Percentiles rank a stretch among this genome's conserved stretches.
phyloP scores from a whole-genome alignment of 192 early-diverging fungal genomes.

The Powellomyces hirtus region DNA sequence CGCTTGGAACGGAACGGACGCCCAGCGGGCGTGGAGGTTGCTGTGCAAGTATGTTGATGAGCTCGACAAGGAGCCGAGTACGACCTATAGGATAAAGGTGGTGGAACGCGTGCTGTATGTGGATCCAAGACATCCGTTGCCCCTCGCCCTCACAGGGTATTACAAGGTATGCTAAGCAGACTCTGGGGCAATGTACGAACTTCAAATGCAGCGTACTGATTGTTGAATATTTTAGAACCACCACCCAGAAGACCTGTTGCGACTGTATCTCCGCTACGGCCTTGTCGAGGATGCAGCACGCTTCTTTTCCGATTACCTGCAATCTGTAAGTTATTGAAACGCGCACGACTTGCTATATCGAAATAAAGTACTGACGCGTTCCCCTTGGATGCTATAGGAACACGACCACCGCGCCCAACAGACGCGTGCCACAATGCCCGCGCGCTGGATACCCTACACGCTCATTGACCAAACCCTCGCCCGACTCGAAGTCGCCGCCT shows the following conservation, averaged over 20 bases:
- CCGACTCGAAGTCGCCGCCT: background rate
- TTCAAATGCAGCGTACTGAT: background rate
- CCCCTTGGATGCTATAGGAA: background rate
- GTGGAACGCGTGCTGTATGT: conserved; percentile 19
- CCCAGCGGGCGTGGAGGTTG: conserved; percentile 34
- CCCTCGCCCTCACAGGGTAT: conserved; percentile 23
- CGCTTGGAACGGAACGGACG: conserved; percentile 19
- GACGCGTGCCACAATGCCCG: background rate
- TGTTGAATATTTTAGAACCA: conserved; percentile 2
- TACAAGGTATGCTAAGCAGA: conserved; percentile 36
- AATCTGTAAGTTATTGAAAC: conserved; percentile 13
- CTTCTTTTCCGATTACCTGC: conserved; percentile 23
- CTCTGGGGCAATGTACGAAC: background rate
- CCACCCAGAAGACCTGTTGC: conserved; percentile 33
- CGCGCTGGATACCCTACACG: conserved; percentile 21
- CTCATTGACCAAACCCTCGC: conserved; percentile 11
- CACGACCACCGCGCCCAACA: background rate
- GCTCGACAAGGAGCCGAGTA: background rate
- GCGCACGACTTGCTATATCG: background rate
- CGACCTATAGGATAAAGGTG: conserved; percentile 18
- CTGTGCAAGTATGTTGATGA: conserved; percentile 24
- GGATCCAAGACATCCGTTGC: conserved; percentile 23
- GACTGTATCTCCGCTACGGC: conserved; percentile 28
- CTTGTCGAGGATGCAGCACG: conserved; percentile 23
- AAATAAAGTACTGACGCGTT: background rate